phyloP scores from a whole-genome alignment of 306 rosid species.

The Trifolium dubium region DNA sequence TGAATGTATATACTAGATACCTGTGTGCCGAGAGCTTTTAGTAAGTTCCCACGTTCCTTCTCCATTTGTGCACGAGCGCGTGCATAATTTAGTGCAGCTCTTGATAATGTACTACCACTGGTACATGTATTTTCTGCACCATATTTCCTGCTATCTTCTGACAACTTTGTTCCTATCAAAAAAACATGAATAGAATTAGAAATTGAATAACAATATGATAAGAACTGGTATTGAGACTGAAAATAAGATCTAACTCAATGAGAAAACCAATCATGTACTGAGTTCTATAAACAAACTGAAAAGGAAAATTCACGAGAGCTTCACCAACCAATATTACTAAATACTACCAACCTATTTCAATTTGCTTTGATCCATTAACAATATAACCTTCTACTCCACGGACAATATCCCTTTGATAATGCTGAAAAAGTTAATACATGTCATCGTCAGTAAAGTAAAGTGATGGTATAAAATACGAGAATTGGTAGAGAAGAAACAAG shows the following conservation, averaged over 20 bases:
- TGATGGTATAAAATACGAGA: constrained; percentile 11
- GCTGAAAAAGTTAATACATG: constrained; percentile 55
- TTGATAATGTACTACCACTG: constrained; percentile 79
- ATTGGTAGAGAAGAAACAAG: constrained; percentile 40
- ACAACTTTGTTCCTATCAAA: constrained; percentile 86
- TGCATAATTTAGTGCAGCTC: constrained; percentile 80
- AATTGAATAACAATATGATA: constrained; percentile 29
- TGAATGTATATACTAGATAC: constrained; percentile 53
- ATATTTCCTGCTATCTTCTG: constrained; percentile 96
- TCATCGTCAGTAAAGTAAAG: constrained; percentile 26
- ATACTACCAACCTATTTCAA: constrained; percentile 70
- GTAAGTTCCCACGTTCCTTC: constrained; percentile 84
- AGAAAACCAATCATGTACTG: background rate
- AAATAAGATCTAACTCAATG: constrained; percentile 6
- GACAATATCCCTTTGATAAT: constrained; percentile 96
- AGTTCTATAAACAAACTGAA: constrained; percentile 22
- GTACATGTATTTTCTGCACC: constrained; percentile 97
- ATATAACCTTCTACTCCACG: constrained; percentile 97
- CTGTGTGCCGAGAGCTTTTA: constrained; percentile 97
- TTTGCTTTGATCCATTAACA: constrained; percentile 95
- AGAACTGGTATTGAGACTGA: constrained; percentile 4
- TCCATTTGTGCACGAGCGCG: constrained; percentile 96
- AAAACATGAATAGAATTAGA: constrained; percentile 39
- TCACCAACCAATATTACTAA: constrained; percentile 39
- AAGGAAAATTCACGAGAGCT: constrained; percentile 9